A percentile compares a stretch with the other conserved stretches of the same genome.
phyloP scores from a whole-genome alignment of 768 basidiomycete genomes.

The Candolleomyces efflorescens region DNA sequence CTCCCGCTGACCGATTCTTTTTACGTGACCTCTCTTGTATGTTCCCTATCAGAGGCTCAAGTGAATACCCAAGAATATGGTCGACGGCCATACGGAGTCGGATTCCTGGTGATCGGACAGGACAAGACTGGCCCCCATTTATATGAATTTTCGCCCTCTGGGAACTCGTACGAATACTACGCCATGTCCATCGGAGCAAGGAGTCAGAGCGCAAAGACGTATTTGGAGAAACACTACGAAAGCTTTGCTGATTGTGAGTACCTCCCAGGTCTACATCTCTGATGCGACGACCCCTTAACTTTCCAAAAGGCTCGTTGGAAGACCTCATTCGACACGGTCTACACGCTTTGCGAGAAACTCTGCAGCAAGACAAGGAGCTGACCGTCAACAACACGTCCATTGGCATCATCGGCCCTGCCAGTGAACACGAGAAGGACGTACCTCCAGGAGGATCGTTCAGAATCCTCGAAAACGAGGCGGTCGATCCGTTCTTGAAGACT shows the following conservation, averaged over 20 bases:
- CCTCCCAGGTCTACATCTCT: background rate
- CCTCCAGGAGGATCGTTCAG: conserved; percentile 33
- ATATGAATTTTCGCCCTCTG: conserved; percentile 97
- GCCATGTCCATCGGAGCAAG: conserved; percentile 99
- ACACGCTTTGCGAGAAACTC: conserved; percentile 91
- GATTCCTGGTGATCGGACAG: conserved; percentile 94
- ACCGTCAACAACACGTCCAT: conserved; percentile 92
- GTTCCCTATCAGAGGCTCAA: conserved; percentile 75
- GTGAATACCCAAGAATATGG: conserved; percentile 99
- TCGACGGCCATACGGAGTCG: conserved; percentile 95
- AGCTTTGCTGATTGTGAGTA: conserved; percentile 79
- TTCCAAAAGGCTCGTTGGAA: conserved; percentile 65
- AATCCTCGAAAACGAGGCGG: conserved; percentile 37
- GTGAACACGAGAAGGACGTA: conserved; percentile 50
- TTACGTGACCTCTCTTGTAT: background rate
- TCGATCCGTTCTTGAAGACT: conserved; percentile 69
- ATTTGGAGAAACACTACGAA: conserved; percentile 92
- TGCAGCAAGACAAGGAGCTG: conserved; percentile 98
- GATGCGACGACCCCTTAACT: background rate
- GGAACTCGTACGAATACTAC: conserved; percentile 95
- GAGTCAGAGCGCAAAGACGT: conserved; percentile 98
- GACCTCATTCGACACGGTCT: conserved; percentile 91
- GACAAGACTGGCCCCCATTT: conserved; percentile 97
- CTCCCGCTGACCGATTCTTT: background rate
- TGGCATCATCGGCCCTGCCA: conserved; percentile 80